phyloP scores from a whole-genome alignment of 2,329 filamentous ascomycete genomes.

The Ophiostoma australiae region DNA sequence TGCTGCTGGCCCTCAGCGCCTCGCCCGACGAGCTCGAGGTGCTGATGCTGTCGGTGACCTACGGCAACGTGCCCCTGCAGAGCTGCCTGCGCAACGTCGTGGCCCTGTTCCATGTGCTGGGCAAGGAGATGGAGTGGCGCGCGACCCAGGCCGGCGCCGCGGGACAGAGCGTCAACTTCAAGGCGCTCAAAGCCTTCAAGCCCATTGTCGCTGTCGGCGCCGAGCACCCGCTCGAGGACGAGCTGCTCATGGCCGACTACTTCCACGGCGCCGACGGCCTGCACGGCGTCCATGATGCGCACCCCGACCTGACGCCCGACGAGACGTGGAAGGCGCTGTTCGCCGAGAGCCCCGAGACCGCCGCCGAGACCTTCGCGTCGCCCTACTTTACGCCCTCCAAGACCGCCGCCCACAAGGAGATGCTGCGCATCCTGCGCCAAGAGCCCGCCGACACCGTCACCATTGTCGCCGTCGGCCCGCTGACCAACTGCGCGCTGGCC shows the following conservation, averaged over 20 bases:
- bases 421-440: constrained; percentile 76
- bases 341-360: constrained; percentile 33
- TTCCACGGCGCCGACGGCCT: constrained; percentile 80
- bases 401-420: constrained; percentile 72
- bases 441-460: constrained; percentile 80
- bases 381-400: constrained; percentile 71
- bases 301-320: constrained; percentile 68
- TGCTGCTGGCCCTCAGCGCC: constrained; percentile 79
- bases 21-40: constrained; percentile 81
- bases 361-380: constrained; percentile 41
- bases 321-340: constrained; percentile 72
- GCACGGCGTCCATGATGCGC: constrained; percentile 66
- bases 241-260: constrained; percentile 73
- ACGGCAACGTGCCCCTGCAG: constrained; percentile 85
- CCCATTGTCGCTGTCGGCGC: constrained; percentile 84
- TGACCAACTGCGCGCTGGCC: constrained; percentile 90
- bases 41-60: constrained; percentile 79
- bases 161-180: constrained; percentile 55
- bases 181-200: constrained; percentile 64
- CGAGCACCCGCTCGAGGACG: constrained; percentile 77
- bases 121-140: constrained; percentile 83
- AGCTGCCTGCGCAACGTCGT: constrained; percentile 77
- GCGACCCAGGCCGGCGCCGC: constrained; percentile 50
- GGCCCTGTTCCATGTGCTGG: constrained; percentile 84
- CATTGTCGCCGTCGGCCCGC: constrained; percentile 82